Base-by-base conservation (phyloP, 495 filamentous ascomycete species). In the Tuber brumale region DNA sequence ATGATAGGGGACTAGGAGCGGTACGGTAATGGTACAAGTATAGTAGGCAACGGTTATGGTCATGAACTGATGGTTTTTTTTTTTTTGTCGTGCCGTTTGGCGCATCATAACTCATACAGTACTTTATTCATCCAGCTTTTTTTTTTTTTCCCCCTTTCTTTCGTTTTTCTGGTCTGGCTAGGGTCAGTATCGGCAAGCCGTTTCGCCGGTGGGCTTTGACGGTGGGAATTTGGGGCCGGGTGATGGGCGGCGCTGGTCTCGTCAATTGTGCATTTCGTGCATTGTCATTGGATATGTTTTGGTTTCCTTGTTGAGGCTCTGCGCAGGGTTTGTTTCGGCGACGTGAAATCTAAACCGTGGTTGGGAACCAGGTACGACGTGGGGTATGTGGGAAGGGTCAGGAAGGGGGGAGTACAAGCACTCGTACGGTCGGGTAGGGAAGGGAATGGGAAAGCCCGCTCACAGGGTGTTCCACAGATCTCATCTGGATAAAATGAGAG, bases 321-420 rank as follows among this genome's bases (percentile, higher is more conserved):
- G 57, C 57, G 57, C 27, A 66, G 14, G 57, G 57, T 66, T 57
- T 66, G 57, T 66, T 66, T 66, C 57, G 57, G 57, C 57, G 57
- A 66, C n/a, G 12, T 66, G 57, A 18, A 57, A 57, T 57, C 51
- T 12, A 57, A 57, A 27, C 51, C 51, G n/a, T 57, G 51, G n/a
- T 57, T 27, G 51, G 51, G 51, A 57, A 57, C 51, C 51, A 57
- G 51, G 57, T 66, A 66, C 57, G 57, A 31, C 27, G 57, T 66
- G 57, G 57, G 46, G 46, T 48, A 16, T 10, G 46, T 19, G 46
- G 46, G 19, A 48, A 48, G 46, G 46, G 46, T 19, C n/a, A 21
- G 46, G 46, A 48, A 48, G 46, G 46, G 57, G 57, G 57, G n/a
- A 14, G 51, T 57, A 23, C 51, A 3, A 16, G 57, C 31, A 66